Evolutionary conservation across 2,329 filamentous ascomycete genomes (phyloP), one percentile per base, ranked within the genome.

Genomic region (Paracorniculantispora psalliotae): DNA sequence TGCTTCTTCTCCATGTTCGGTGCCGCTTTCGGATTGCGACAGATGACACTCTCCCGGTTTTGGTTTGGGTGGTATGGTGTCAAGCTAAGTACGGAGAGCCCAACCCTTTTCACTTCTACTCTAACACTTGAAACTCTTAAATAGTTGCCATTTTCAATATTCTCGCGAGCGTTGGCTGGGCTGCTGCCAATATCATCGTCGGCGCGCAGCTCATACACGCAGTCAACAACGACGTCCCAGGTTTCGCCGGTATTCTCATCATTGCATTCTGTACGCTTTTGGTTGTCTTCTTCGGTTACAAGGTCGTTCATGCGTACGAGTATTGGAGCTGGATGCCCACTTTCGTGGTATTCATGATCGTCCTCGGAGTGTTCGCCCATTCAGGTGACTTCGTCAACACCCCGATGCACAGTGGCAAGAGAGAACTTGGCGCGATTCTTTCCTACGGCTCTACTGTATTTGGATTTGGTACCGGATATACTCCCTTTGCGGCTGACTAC

Each of bases 1-100:
- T 86, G 83, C 73, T 89, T 85, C 75, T 91, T 90, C 75, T 88
- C 85, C 2, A 88, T 83, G n/a, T 89, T 91, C 64, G 88, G 89
- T 4, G 85, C 88, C 6, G 74, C 74, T 5, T 90, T 90, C 65
- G 89, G 88, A 12, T 75, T 91, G 62, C 84, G 89, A 59, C 88
- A 91, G 72, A 90, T 91, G 84, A 85, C 90, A 1, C 77, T 91
- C 15, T 88, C 85, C 6, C 78, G 88, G 37, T 91, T 87, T 74
- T 91, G 79, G 76, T 91, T 90, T 67, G 88, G 88, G 26, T 88
- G 81, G 73, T 84, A 82, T 64, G 81, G 80, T n/a, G 84, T 85
- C 33, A 89, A 88, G 71, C 71, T 90, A 64, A 82, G 85, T 87
- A n/a, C n/a, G n/a, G 74, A 71, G 80, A 35, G 28, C 4, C 17